Base-by-base conservation (phyloP, 176 grass and related monocot genomes). In the Echinochloa phyllopogon region DNA sequence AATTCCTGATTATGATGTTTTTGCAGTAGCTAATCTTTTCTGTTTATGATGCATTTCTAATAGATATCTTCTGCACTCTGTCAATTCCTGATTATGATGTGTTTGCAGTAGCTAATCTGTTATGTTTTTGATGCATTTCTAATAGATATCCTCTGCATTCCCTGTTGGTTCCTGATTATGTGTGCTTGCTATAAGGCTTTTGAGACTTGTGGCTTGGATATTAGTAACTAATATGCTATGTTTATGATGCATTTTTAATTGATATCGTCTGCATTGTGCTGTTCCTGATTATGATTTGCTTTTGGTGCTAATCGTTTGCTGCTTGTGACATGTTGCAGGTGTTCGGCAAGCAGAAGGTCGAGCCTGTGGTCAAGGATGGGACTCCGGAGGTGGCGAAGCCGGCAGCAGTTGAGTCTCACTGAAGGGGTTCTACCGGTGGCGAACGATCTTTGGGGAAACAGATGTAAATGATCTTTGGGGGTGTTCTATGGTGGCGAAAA, bases 271-370 rank as follows among this genome's bases (percentile, higher is more conserved):
- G 6, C 7, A 17, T 29, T 72, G 44, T 9, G 7, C 23, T 72
- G 23, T 72, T 50, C 44, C 27, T 69, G 23, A 14, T 4, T 66
- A 14, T 76, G 41, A 50, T 27, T 8, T 20, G 23, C 12, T 40
- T 42, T 42, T 3, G 40, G 5, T 14, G 6, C 67, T 80, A 80
- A 80, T 66, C 3, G 18, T 2, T 43, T 38, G 4, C 0, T 75
- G 8, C 17, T 59, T 69, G 20, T 61, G 50, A 2, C 57, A 14
- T 0, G 6, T 38, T 20, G 36, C 69, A 81, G 87, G 51, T 81
- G 21, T 85, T 89, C 39, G 70, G 87, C 59, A 85, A 48, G 42
- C 53, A 80, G 82, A 76, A 76, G 76, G 87, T 89, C 2, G 82
- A 85, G 40, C 69, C 76, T 29, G 82, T 63, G 76, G 77, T 25